A percentile compares a stretch with the other conserved stretches of the same genome.
phyloP scores from a whole-genome alignment of 306 rosid species.

The Mucuna pruriens region DNA sequence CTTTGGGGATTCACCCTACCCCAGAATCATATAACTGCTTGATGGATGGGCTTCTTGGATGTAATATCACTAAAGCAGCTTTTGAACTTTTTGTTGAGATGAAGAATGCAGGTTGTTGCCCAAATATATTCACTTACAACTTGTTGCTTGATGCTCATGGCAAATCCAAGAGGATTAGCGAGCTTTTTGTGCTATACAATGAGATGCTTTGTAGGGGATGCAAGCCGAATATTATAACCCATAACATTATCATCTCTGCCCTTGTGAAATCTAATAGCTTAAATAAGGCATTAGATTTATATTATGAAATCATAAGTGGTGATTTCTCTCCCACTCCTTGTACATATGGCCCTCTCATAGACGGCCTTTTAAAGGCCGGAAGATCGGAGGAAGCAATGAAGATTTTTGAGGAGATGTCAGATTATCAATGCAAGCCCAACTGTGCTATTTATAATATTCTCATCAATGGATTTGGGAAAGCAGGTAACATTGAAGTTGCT shows the following conservation, averaged over 20 bases:
- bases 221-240: constrained; percentile 78
- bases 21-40: constrained; percentile 76
- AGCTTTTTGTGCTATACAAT: constrained; percentile 67
- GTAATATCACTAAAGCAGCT: constrained; percentile 54
- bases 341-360: constrained; percentile 90
- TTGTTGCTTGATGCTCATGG: constrained; percentile 79
- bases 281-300: constrained; percentile 70
- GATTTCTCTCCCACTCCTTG: constrained; percentile 91
- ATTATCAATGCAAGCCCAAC: constrained; percentile 80
- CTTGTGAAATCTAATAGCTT: constrained; percentile 68
- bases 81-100: constrained; percentile 77
- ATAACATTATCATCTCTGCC: constrained; percentile 79
- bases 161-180: constrained; percentile 71
- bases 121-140: constrained; percentile 88
- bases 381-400: constrained; percentile 79
- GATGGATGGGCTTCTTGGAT: constrained; percentile 76
- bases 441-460: constrained; percentile 85
- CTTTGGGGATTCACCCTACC: constrained; percentile 67
- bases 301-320: constrained; percentile 77
- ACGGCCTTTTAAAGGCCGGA: constrained; percentile 81
- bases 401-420: constrained; percentile 81
- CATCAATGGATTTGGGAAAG: constrained; percentile 88
- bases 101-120: constrained; percentile 71
- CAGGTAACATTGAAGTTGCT: constrained; percentile 70
- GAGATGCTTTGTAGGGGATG: constrained; percentile 79